Percentiles rank a stretch among this genome's conserved stretches.
Evolutionary conservation across 306 rosid species (phyloP).

Genomic region (Prunus mongolica): DNA sequence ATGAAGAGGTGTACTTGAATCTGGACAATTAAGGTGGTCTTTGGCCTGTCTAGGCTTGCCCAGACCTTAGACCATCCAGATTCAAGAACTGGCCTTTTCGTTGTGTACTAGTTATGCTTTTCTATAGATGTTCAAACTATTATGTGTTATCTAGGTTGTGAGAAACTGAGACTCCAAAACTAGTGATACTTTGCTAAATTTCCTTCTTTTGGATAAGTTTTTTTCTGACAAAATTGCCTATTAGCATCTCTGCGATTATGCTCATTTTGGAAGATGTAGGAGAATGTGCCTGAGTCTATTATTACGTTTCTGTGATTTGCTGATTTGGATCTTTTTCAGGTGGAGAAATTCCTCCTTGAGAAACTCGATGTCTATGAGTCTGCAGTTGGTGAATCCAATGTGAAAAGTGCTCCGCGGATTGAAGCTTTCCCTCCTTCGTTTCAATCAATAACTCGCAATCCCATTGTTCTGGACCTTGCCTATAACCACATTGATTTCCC

Average conservation of each 20-base stretch:
- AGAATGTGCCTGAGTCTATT: neutral
- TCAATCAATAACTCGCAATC: slow-evolving; percentile 49
- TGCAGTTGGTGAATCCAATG: slow-evolving; percentile 37
- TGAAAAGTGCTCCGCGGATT: slow-evolving; percentile 34
- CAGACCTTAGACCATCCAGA: neutral
- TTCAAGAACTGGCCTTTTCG: neutral
- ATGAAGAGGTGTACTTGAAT: neutral
- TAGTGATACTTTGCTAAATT: neutral
- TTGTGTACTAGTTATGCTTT: neutral
- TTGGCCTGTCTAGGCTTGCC: neutral
- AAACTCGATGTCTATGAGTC: slow-evolving; percentile 45
- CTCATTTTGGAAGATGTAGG: neutral
- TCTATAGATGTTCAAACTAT: neutral
- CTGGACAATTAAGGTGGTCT: neutral
- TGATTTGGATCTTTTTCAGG: neutral
- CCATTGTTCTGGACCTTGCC: slow-evolving; percentile 52
- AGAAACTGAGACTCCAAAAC: neutral
- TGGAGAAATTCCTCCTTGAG: slow-evolving; percentile 47
- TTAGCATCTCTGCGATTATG: neutral
- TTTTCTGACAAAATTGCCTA: neutral
- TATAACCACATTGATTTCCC: slow-evolving; percentile 53
- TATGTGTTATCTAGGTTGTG: slow-evolving; percentile 3
- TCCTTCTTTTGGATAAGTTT: neutral
- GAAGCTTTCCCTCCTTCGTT: slow-evolving; percentile 51
- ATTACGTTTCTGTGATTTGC: neutral